Evolutionary conservation across 805 yeast species (phyloP).

Genomic region (Cyberlindnera nakhonratchasimensis): DNA sequence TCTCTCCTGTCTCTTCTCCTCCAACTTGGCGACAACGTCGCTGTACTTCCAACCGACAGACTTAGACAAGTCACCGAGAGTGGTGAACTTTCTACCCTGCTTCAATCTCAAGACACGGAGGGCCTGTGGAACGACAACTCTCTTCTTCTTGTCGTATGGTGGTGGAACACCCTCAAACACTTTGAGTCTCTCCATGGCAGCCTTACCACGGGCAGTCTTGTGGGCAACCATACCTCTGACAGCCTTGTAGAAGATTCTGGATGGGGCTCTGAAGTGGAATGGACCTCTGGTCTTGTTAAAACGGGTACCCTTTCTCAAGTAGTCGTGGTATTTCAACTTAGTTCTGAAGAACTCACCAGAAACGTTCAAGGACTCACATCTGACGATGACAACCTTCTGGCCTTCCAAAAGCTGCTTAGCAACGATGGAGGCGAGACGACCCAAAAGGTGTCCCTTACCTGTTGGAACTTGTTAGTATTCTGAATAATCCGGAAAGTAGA

Average conservation of each 20-base stretch:
- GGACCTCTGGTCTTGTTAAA: conserved; percentile 99
- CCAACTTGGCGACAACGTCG: conserved; percentile 94
- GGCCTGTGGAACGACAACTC: conserved; percentile 99
- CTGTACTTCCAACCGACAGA: conserved; percentile 99
- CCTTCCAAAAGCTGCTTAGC: conserved; percentile 99
- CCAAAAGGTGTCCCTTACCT: conserved; percentile 98
- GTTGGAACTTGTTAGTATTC: conserved; percentile 25
- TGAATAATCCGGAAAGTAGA: background rate
- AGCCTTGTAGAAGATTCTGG: conserved; percentile 99
- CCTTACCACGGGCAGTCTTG: conserved; percentile 99
- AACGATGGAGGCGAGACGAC: conserved; percentile 98
- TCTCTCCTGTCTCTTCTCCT: conserved; percentile 99
- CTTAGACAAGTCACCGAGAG: conserved; percentile 92
- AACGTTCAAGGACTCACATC: conserved; percentile 97
- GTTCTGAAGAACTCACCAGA: conserved; percentile 99
- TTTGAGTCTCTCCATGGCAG: conserved; percentile 98
- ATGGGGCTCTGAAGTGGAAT: conserved; percentile 99
- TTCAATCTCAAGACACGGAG: conserved; percentile 97
- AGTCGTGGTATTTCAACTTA: conserved; percentile 99
- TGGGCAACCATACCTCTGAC: conserved; percentile 99
- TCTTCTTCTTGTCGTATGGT: conserved; percentile 99
- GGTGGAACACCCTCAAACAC: conserved; percentile 99
- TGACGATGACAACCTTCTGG: conserved; percentile 95
- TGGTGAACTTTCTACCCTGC: conserved; percentile 99
- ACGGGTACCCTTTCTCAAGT: conserved; percentile 98